These are phyloP conservation scores for Ailanthus altissimus DNA, from an alignment of 345 rosid species.

Conservation along the genomic window DNA sequence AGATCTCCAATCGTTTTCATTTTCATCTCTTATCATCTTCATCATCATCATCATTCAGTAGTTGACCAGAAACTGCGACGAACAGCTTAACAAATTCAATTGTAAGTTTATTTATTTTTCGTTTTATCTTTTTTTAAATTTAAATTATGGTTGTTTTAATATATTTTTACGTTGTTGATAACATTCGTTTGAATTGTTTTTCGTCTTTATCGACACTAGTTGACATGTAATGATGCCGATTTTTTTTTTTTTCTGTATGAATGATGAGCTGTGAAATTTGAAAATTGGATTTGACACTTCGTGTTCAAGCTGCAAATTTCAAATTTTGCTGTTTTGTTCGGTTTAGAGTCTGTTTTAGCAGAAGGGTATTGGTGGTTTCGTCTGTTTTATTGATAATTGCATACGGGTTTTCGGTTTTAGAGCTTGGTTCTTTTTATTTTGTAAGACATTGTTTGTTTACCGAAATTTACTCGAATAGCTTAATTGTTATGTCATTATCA, in stretches of 20 bases:
- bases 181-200: background rate
- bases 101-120: conserved; percentile 32
- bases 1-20: conserved; percentile 49
- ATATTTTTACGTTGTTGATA: conserved; percentile 7
- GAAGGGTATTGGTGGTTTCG: background rate
- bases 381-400: conserved; percentile 16
- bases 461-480: background rate
- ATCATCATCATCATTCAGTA: conserved; percentile 26
- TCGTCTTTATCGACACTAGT: background rate
- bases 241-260: background rate
- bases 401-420: conserved; percentile 19
- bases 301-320: background rate
- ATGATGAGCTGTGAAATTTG: conserved; percentile 22
- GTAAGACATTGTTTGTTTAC: conserved; percentile 1
- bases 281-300: conserved; percentile 31
- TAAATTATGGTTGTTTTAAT: background rate
- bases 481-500: background rate
- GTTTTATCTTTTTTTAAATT: background rate
- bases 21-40: conserved; percentile 21
- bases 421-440: background rate
- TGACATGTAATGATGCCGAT: background rate
- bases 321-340: conserved; percentile 13
- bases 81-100: conserved; percentile 22
- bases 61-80: conserved; percentile 24
- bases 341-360: conserved; percentile 4